Conservation (phyloP, 176 grass and related monocot species). For the Musa beccarii region DNA sequence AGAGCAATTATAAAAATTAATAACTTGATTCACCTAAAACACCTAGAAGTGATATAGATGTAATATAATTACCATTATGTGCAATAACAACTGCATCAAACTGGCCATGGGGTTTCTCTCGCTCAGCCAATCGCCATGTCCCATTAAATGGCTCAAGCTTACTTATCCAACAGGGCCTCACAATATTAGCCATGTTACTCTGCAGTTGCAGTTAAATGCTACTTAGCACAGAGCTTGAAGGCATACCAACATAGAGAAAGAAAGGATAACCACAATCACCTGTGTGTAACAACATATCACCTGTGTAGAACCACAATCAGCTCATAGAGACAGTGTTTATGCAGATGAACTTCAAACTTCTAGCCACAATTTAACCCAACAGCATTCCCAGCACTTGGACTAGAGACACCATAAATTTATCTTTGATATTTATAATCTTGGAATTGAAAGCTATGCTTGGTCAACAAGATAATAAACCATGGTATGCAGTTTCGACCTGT, state of each 20-base stretch:
- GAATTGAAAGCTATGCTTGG: too few relatives aligned
- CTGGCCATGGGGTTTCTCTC: constrained; percentile 55
- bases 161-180: constrained; percentile 80
- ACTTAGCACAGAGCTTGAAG: constrained; percentile 23
- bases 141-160: constrained; percentile 87
- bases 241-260: constrained; percentile 12
- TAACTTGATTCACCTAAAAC: not conserved
- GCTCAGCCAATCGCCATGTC: constrained; percentile 71
- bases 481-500: too few relatives aligned
- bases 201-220: constrained; percentile 30
- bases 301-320: not conserved
- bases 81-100: constrained; percentile 85
- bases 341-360: too few relatives aligned
- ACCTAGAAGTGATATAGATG: not conserved
- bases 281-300: not conserved
- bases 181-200: constrained; percentile 48
- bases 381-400: too few relatives aligned
- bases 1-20: not conserved
- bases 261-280: not conserved
- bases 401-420: too few relatives aligned
- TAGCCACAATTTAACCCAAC: too few relatives aligned
- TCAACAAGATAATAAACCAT: too few relatives aligned
- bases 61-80: constrained; percentile 62
- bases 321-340: too few relatives aligned
- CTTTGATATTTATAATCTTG: too few relatives aligned